These are phyloP conservation scores for Lepidium africanum DNA, from an alignment of 345 rosid genomes.

Conservation along the genomic window DNA sequence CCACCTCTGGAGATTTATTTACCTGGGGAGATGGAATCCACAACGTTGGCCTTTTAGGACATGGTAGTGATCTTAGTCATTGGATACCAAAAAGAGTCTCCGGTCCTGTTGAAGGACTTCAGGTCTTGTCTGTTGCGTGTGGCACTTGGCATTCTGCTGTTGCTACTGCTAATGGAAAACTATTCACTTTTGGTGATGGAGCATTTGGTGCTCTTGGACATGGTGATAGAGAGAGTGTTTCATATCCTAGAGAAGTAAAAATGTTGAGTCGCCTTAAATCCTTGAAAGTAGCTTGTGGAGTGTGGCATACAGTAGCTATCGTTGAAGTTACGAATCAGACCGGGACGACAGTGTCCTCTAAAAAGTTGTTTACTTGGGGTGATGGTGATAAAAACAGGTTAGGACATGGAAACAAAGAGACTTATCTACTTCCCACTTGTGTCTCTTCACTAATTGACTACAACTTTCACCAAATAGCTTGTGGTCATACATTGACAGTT, in stretches of 20 bases:
- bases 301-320: conserved; percentile 96
- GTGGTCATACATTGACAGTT: conserved; percentile 77
- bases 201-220: conserved; percentile 85
- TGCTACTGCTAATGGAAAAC: conserved; percentile 73
- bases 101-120: conserved; percentile 82
- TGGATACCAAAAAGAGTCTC: conserved; percentile 93
- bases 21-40: conserved; percentile 92
- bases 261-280: conserved; percentile 60
- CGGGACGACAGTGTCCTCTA: conserved; percentile 43
- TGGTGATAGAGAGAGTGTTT: conserved; percentile 69
- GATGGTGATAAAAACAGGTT: conserved; percentile 84
- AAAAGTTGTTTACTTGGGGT: conserved; percentile 95
- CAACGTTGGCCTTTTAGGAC: conserved; percentile 83
- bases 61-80: conserved; percentile 74
- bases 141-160: conserved; percentile 96
- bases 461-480: conserved; percentile 81
- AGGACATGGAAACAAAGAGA: conserved; percentile 89
- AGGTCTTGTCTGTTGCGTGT: conserved; percentile 76
- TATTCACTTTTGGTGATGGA: conserved; percentile 95
- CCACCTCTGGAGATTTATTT: conserved; percentile 70
- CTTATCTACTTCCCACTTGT: conserved; percentile 73
- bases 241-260: conserved; percentile 76
- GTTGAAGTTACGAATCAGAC: conserved; percentile 71
- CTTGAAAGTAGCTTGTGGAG: conserved; percentile 82
- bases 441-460: conserved; percentile 84